Evolutionary conservation across 257 asterid species (phyloP).

Genomic region (Pogostemon cablin): DNA sequence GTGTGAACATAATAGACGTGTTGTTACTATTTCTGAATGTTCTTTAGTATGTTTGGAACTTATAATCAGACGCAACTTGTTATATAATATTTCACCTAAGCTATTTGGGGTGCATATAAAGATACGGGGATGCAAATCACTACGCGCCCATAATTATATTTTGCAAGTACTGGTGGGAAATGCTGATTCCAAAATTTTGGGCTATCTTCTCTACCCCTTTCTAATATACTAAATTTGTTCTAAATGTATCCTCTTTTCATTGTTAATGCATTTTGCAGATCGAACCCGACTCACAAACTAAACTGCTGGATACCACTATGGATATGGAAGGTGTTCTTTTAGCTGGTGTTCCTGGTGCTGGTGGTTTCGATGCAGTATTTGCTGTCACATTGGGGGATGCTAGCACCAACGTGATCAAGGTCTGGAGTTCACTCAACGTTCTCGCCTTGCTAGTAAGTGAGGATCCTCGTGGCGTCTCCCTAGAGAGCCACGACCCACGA

Average conservation of each 20-base stretch:
- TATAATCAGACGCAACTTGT: too few species aligned
- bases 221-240: not conserved
- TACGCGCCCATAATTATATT: not conserved
- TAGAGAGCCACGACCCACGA: constrained; percentile 81
- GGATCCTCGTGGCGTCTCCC: constrained; percentile 80
- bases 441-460: constrained; percentile 87
- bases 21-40: too few species aligned
- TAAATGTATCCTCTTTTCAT: not conserved
- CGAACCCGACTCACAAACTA: constrained; percentile 94
- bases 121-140: too few species aligned
- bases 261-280: constrained; percentile 53
- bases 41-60: too few species aligned
- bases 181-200: not conserved
- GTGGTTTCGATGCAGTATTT: constrained; percentile 96
- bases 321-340: constrained; percentile 75
- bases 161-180: constrained; percentile 14
- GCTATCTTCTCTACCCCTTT: not conserved
- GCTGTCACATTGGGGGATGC: constrained; percentile 76
- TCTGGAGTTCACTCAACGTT: constrained; percentile 79
- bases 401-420: constrained; percentile 51
- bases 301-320: constrained; percentile 77
- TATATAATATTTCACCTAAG: too few species aligned
- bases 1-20: too few species aligned
- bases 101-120: too few species aligned
- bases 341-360: constrained; percentile 99